phyloP scores from a whole-genome alignment of 73 alveolate genomes.

The Blepharisma stoltei region DNA sequence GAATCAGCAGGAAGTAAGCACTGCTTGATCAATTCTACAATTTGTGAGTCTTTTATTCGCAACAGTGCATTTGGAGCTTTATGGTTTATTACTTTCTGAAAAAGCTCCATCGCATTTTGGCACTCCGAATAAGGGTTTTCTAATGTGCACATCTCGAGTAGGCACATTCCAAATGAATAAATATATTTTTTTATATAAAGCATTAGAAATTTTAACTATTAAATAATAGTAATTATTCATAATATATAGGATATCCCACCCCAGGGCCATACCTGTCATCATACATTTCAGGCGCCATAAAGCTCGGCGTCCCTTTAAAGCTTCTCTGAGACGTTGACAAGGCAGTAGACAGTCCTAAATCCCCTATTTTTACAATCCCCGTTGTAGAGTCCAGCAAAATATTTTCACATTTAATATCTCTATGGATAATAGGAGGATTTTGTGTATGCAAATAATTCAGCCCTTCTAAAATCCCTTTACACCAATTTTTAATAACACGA shows the following conservation, averaged over 20 bases:
- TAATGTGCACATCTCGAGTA: constrained; percentile 81
- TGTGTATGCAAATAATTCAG: constrained; percentile 81
- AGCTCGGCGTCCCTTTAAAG: constrained; percentile 82
- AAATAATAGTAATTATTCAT: too few species aligned
- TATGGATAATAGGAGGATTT: constrained; percentile 75
- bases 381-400: constrained; percentile 87
- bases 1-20: constrained; percentile 64
- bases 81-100: constrained; percentile 78
- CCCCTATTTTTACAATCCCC: constrained; percentile 97
- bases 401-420: constrained; percentile 96
- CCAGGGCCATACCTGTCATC: constrained; percentile 90
- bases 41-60: constrained; percentile 74
- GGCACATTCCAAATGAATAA: constrained; percentile 80
- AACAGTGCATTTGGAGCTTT: constrained; percentile 66
- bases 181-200: too few species aligned
- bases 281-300: constrained; percentile 95
- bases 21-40: constrained; percentile 67
- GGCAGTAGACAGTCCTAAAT: constrained; percentile 93
- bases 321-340: constrained; percentile 71
- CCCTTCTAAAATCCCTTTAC: constrained; percentile 88
- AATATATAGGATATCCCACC: too few species aligned
- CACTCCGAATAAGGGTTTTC: constrained; percentile 85
- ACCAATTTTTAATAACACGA: constrained; percentile 84
- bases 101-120: constrained; percentile 79
- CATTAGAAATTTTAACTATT: too few species aligned